Percentiles rank a stretch among this genome's conserved stretches.
Conservation (phyloP, 805 yeast genomes). For the Priceomyces fermenticarens region DNA sequence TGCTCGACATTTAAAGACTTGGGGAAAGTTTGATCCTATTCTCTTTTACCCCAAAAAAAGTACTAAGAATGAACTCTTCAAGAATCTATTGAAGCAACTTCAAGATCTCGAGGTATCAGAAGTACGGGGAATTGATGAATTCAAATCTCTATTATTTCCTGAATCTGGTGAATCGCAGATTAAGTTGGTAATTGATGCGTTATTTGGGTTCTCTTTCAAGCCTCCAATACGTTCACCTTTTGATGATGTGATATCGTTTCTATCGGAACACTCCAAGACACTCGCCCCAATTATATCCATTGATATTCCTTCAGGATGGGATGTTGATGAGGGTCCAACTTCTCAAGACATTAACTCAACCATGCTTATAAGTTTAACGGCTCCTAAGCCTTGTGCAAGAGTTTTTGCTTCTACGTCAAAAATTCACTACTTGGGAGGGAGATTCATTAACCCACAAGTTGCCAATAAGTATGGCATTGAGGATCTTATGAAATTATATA, state of each 20-base stretch:
- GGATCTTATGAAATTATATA: conserved; percentile 29
- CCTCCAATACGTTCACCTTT: conserved; percentile 87
- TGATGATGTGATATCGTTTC: conserved; percentile 34
- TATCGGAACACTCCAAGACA: conserved; percentile 32
- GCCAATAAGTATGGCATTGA: conserved; percentile 74
- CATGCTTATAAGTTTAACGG: conserved; percentile 79
- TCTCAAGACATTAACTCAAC: conserved; percentile 52
- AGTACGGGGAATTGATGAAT: conserved; percentile 37
- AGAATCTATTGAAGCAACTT: conserved; percentile 64
- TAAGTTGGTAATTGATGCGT: conserved; percentile 58
- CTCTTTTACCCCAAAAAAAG: conserved; percentile 74
- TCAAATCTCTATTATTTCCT: conserved; percentile 13
- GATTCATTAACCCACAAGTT: conserved; percentile 67
- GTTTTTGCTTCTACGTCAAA: conserved; percentile 33
- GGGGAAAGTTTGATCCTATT: conserved; percentile 70
- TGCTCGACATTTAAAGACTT: conserved; percentile 79
- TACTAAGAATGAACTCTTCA: conserved; percentile 54
- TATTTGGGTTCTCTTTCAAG: conserved; percentile 91
- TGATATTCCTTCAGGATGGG: conserved; percentile 97
- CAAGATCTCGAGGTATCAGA: conserved; percentile 60
- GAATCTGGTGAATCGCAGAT: conserved; percentile 20
- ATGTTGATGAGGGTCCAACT: conserved; percentile 82
- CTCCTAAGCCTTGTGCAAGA: conserved; percentile 85
- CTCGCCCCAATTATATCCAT: conserved; percentile 71
- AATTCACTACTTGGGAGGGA: conserved; percentile 82